Evolutionary conservation across 768 basidiomycete genomes (phyloP).

Genomic region (Podaxis pistillaris): DNA sequence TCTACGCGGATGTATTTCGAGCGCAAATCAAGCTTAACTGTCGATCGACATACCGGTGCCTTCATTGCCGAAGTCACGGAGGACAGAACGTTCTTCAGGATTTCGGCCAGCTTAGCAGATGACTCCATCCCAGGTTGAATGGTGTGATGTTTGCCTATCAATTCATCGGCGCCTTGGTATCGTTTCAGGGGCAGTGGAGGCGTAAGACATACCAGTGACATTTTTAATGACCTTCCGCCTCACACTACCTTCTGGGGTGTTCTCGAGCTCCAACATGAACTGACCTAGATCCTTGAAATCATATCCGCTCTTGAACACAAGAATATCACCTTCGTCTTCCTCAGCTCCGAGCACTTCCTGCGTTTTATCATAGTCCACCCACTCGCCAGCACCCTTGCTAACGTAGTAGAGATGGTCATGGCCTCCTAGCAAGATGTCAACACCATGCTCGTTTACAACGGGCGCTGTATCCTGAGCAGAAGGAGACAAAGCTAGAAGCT

Average conservation of each 20-base stretch:
- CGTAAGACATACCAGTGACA: slow-evolving; percentile 49
- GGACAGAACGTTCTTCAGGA: slow-evolving; percentile 64
- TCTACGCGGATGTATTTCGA: slow-evolving; percentile 71
- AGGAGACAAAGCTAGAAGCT: slow-evolving; percentile 59
- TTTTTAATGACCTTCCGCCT: slow-evolving; percentile 62
- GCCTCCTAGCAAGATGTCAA: slow-evolving; percentile 82
- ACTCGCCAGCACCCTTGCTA: slow-evolving; percentile 60
- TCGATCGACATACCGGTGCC: slow-evolving; percentile 72
- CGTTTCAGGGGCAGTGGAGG: not conserved
- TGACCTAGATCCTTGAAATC: slow-evolving; percentile 89
- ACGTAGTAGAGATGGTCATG: slow-evolving; percentile 87
- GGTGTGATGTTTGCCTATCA: slow-evolving; percentile 61
- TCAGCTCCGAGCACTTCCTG: slow-evolving; percentile 63
- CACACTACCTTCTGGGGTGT: slow-evolving; percentile 60
- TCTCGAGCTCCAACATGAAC: slow-evolving; percentile 58
- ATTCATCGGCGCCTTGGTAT: slow-evolving; percentile 1
- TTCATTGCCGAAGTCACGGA: slow-evolving; percentile 69
- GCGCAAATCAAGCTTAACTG: slow-evolving; percentile 67
- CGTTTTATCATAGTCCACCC: slow-evolving; percentile 62
- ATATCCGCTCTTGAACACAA: slow-evolving; percentile 83
- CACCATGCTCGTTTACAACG: slow-evolving; percentile 62
- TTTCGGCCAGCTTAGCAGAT: slow-evolving; percentile 49
- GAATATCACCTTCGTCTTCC: slow-evolving; percentile 65
- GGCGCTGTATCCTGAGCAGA: slow-evolving; percentile 41
- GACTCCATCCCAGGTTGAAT: slow-evolving; percentile 59